Percentiles rank a stretch among this genome's conserved stretches.
Evolutionary conservation across 176 grass and related monocot species (phyloP).

Genomic region (Tillandsia leiboldiana): DNA sequence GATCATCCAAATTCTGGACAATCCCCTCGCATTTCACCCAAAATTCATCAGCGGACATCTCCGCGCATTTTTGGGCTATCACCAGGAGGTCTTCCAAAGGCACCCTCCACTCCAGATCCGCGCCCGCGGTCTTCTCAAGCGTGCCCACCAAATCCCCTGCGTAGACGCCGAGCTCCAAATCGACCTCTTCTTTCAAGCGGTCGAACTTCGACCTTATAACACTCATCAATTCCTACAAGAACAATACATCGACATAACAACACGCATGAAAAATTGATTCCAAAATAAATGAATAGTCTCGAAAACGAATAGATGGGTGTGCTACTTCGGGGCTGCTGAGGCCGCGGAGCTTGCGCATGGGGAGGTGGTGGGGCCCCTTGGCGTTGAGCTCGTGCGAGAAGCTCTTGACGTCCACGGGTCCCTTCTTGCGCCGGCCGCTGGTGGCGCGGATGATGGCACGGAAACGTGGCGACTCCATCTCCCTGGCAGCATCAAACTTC

Average conservation of each 20-base stretch:
- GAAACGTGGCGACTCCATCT: slow-evolving; percentile 88
- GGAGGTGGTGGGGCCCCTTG: slow-evolving; percentile 25
- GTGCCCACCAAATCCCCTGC: slow-evolving; percentile 59
- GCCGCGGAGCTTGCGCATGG: slow-evolving; percentile 45
- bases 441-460: slow-evolving; percentile 75
- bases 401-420: slow-evolving; percentile 56
- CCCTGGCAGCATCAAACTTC: slow-evolving; percentile 32
- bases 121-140: slow-evolving; percentile 16
- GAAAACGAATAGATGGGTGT: slow-evolving; percentile 8
- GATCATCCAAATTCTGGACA: slow-evolving; percentile 73
- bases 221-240: slow-evolving; percentile 61
- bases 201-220: slow-evolving; percentile 60
- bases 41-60: slow-evolving; percentile 77
- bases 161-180: slow-evolving; percentile 71
- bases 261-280: background rate
- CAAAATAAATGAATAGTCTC: background rate
- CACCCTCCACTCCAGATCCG: slow-evolving; percentile 29
- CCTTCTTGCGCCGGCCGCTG: slow-evolving; percentile 70
- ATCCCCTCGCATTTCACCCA: slow-evolving; percentile 68
- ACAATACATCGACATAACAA: background rate
- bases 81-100: slow-evolving; percentile 80
- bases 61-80: slow-evolving; percentile 58
- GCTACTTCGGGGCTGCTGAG: slow-evolving; percentile 27
- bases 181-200: slow-evolving; percentile 61
- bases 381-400: slow-evolving; percentile 84